Percentiles rank a stretch among this genome's conserved stretches.
Conservation (phyloP, 345 rosid genomes). For the Atalantia buxifolia region DNA sequence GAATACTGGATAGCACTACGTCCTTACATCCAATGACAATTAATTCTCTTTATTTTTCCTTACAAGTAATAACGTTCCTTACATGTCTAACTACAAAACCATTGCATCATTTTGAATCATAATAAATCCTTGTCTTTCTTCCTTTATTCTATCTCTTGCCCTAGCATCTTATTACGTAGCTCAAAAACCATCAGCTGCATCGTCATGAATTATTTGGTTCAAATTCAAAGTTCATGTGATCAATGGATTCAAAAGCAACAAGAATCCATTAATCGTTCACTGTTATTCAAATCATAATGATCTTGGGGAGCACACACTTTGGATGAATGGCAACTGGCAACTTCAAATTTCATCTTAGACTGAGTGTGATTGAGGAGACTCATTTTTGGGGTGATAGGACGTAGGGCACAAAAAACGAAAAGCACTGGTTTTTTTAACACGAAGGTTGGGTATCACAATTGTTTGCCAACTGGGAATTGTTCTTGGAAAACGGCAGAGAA, state of each 20-base stretch:
- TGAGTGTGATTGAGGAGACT: neutral
- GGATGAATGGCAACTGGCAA: neutral
- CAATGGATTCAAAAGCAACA: conserved; percentile 1
- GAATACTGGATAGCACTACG: no score
- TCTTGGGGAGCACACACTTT: neutral
- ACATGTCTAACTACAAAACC: neutral
- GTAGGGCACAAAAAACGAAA: neutral
- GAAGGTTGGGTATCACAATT: neutral
- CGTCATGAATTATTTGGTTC: neutral
- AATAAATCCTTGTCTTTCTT: neutral
- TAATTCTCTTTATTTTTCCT: no score
- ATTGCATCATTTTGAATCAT: neutral
- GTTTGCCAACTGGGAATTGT: neutral
- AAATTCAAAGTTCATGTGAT: neutral
- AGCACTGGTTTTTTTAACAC: neutral
- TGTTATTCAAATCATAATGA: conserved; percentile 12
- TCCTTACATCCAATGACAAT: neutral
- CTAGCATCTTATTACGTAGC: neutral
- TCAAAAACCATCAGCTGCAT: neutral
- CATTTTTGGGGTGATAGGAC: neutral
- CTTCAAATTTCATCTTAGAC: neutral
- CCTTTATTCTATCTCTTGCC: neutral
- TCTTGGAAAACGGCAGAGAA: neutral
- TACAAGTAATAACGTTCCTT: no score
- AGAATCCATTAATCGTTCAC: neutral